Evolutionary conservation across 2,329 filamentous ascomycete genomes (phyloP), one percentile per base, ranked within the genome.

Genomic region (Knufia petricola): DNA sequence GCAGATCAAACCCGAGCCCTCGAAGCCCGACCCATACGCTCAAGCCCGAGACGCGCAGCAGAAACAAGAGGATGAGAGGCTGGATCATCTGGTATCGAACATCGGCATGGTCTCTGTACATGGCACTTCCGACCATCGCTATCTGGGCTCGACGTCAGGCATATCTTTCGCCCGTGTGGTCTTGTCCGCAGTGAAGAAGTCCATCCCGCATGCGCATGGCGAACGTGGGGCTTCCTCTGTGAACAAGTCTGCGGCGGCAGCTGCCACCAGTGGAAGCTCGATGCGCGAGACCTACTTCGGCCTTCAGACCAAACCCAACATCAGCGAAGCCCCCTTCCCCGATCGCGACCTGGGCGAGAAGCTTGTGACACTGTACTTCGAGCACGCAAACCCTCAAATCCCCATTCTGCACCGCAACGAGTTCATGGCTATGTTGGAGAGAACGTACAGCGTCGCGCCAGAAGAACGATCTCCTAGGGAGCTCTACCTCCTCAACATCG

Each of bases 211-310:
- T 7, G 68, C 68, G 4, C 71, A 69, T 40, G 82, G 82, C 9
- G 84, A 87, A 58, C 81, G 80, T 57, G 76, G 73, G 28, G 76
- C 79, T 44, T 70, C 79, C 45, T 73, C 75, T 47, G 75, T 80
- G 2, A 78, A 76, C 54, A 80, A 78, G 61, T 66, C 73, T 54
- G 60, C 75, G 52, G 69, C 74, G 65, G 55, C 72, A 40, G 67
- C 71, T 31, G 70, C 69, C 20, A 72, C 75, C 30, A 74, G 76
- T 32, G 83, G 81, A 31, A 87, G 87, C 15, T 87, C 85, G 10
- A 92, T 95, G 84, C 79, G 89, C 51, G 90, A 96, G 66, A 94
- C 88, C 0, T 95, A 95, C 72, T 96, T 96, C 62, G 90, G 90
- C n/a, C 71, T 96, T 38, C 88, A 95, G 59, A 94, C 87, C 2